phyloP scores from a whole-genome alignment of 768 basidiomycete genomes.

The Rossbeevera mucosa region DNA sequence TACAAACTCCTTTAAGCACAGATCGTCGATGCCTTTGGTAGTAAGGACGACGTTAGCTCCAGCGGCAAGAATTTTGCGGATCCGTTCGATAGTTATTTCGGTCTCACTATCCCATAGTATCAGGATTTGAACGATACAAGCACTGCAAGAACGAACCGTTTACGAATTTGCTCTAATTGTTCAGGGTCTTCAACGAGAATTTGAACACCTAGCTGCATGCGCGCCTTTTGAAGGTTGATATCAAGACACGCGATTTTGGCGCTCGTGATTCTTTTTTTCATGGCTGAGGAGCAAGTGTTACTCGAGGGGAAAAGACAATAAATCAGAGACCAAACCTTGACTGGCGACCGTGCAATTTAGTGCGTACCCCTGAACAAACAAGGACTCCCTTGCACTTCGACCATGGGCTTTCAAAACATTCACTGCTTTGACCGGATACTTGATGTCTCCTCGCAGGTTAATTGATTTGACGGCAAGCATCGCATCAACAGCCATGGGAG shows the following conservation, averaged over 20 bases:
- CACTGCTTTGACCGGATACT: constrained; percentile 99
- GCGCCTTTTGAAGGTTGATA: constrained; percentile 92
- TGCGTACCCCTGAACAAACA: constrained; percentile 95
- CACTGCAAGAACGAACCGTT: constrained; percentile 51
- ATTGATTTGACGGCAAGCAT: constrained; percentile 96
- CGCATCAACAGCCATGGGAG: constrained; percentile 97
- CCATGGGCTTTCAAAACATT: constrained; percentile 98
- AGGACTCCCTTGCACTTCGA: constrained; percentile 88
- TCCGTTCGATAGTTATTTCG: constrained; percentile 92
- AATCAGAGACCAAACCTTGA: constrained; percentile 65
- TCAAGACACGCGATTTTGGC: constrained; percentile 99
- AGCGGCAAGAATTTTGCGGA: constrained; percentile 91
- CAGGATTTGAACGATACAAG: constrained; percentile 4
- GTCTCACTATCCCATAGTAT: constrained; percentile 65
- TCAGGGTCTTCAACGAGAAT: constrained; percentile 96
- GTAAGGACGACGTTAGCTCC: constrained; percentile 97
- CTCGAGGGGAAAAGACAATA: background rate
- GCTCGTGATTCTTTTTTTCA: constrained; percentile 90
- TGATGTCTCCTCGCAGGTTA: constrained; percentile 91
- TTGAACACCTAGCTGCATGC: constrained; percentile 98
- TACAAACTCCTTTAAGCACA: constrained; percentile 97
- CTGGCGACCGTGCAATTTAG: constrained; percentile 98
- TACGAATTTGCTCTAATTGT: constrained; percentile 93
- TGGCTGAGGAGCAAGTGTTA: constrained; percentile 50
- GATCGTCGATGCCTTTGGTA: constrained; percentile 97